These are phyloP conservation scores for Aphanomyces stellatus DNA, from an alignment of 352 stramenopile species.

Conservation along the genomic window DNA sequence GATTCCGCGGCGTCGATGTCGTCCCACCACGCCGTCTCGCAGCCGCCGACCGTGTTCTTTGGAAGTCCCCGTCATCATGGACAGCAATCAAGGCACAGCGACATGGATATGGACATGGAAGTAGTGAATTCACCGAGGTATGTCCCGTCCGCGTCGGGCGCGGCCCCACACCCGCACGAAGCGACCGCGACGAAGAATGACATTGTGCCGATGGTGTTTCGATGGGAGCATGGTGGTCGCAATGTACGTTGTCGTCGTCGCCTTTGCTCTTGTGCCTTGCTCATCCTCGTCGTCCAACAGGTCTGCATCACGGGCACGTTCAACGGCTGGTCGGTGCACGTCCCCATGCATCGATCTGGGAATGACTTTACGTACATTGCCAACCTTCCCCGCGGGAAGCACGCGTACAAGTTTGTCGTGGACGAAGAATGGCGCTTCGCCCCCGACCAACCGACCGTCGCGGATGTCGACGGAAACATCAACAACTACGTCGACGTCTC, in stretches of 20 bases:
- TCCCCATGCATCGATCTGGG: slow-evolving; percentile 97
- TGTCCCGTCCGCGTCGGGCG: not conserved
- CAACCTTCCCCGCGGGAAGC: slow-evolving; percentile 94
- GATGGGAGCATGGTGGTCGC: slow-evolving; percentile 96
- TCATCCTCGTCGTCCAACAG: slow-evolving; percentile 28
- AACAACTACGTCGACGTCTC: slow-evolving; percentile 99
- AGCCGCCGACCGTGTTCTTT: not conserved
- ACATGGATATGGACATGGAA: slow-evolving; percentile 24
- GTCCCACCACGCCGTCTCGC: not conserved
- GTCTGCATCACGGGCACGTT: slow-evolving; percentile 99
- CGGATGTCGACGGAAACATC: slow-evolving; percentile 97
- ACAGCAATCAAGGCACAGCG: slow-evolving; percentile 21
- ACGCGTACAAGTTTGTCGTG: slow-evolving; percentile 99
- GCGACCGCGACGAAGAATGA: slow-evolving; percentile 23
- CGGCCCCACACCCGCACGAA: slow-evolving; percentile 1
- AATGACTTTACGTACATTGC: slow-evolving; percentile 99
- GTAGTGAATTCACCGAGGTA: slow-evolving; percentile 10
- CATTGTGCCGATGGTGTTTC: slow-evolving; percentile 93
- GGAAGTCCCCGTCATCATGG: not conserved
- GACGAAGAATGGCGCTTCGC: slow-evolving; percentile 98
- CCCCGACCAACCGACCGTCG: slow-evolving; percentile 93
- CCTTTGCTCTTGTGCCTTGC: not conserved
- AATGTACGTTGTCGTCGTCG: slow-evolving; percentile 29
- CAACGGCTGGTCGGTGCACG: slow-evolving; percentile 98
- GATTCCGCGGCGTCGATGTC: slow-evolving; percentile 18